Percentiles rank a stretch among this genome's conserved stretches.
phyloP scores from a whole-genome alignment of 2,329 filamentous ascomycete species.

The Pyricularia sp. region DNA sequence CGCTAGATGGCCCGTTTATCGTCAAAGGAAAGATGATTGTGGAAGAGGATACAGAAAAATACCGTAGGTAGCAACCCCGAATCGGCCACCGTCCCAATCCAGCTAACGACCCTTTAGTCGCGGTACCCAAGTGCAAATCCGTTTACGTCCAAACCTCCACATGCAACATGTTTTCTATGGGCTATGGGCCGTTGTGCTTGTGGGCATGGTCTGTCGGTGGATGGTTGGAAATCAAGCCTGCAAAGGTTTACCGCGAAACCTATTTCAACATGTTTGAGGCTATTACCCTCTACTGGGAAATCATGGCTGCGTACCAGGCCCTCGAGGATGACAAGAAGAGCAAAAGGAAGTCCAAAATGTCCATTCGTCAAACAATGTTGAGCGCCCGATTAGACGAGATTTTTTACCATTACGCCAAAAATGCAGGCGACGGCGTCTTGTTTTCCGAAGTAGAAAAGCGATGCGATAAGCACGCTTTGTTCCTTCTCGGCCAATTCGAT shows the following conservation, averaged over 20 bases:
- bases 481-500: constrained; percentile 42
- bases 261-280: constrained; percentile 54
- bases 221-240: constrained; percentile 59
- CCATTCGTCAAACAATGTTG: constrained; percentile 12
- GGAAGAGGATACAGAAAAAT: constrained; percentile 27
- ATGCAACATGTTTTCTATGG: constrained; percentile 42
- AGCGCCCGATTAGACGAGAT: constrained; percentile 16
- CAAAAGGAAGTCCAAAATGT: constrained; percentile 18
- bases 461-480: constrained; percentile 38
- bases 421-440: constrained; percentile 41
- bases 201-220: constrained; percentile 50
- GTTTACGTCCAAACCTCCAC: constrained; percentile 46
- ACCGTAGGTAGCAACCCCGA: not conserved
- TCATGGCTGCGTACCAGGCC: constrained; percentile 45
- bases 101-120: constrained; percentile 17
- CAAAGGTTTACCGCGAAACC: constrained; percentile 43
- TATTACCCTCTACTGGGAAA: constrained; percentile 52
- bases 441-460: constrained; percentile 37
- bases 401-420: constrained; percentile 40
- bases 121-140: constrained; percentile 20
- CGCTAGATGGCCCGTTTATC: constrained; percentile 48
- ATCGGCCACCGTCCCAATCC: not conserved
- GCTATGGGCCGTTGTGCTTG: constrained; percentile 34
- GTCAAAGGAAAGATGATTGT: constrained; percentile 51
- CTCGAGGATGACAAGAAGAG: constrained; percentile 15